A percentile compares a stretch with the other conserved stretches of the same genome.
Evolutionary conservation across 495 filamentous ascomycete genomes (phyloP).

Genomic region (Cladorrhinum samala): DNA sequence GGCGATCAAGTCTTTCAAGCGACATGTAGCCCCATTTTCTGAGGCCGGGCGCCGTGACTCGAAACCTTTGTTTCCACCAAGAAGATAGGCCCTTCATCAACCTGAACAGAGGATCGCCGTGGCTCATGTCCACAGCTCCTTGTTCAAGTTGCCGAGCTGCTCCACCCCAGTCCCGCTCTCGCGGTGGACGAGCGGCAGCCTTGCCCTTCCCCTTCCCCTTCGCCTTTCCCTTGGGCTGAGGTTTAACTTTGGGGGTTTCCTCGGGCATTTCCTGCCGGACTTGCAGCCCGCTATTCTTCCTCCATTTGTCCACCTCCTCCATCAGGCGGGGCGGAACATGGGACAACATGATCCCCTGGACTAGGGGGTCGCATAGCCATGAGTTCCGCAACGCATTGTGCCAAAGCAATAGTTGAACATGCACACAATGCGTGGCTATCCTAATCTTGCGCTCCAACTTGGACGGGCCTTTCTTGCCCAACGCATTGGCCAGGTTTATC

Average conservation of each 20-base stretch:
- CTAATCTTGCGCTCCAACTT: slow-evolving; percentile 78
- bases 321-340: slow-evolving; percentile 59
- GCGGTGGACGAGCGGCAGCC: no score
- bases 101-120: slow-evolving; percentile 75
- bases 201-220: slow-evolving; percentile 36
- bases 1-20: slow-evolving; percentile 57
- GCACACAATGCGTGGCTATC: slow-evolving; percentile 72
- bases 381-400: slow-evolving; percentile 83
- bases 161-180: slow-evolving; percentile 68
- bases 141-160: slow-evolving; percentile 62
- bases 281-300: slow-evolving; percentile 56
- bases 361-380: slow-evolving; percentile 74
- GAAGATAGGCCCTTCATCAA: slow-evolving; percentile 67
- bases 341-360: slow-evolving; percentile 69
- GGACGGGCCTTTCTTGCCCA: slow-evolving; percentile 77
- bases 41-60: slow-evolving; percentile 69
- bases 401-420: slow-evolving; percentile 82
- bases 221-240: slow-evolving; percentile 30
- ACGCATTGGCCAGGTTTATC: slow-evolving; percentile 48
- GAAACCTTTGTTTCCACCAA: slow-evolving; percentile 86
- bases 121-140: slow-evolving; percentile 62
- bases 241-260: background rate
- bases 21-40: slow-evolving; percentile 84
- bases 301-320: slow-evolving; percentile 73
- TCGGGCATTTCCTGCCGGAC: slow-evolving; percentile 23